Base-by-base conservation (phyloP, 73 alveolate genomes). In the Tetrahymena borealis region DNA sequence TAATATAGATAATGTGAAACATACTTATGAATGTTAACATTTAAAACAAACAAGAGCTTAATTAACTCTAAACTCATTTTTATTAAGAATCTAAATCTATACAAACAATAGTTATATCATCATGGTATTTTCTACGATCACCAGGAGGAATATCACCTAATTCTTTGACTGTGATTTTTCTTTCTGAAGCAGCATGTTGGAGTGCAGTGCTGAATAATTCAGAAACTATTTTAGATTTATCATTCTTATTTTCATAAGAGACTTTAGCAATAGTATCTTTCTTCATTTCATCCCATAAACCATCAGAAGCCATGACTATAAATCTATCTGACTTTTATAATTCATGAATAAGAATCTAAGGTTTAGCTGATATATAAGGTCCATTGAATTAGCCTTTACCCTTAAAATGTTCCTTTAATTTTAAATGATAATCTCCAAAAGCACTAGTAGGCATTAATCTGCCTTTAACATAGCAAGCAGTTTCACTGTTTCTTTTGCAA, bases 391-490 rank as follows among this genome's bases (percentile, higher is more conserved):
- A 42, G 33, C 32, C 38, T 32, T 91, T 94, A 90, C 96, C 97
- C 91, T 97, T 94, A 93, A 97, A 94, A 78, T 96, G 97, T 39
- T 96, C 98, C 18, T 90, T 78, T 35, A 79, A 79, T 95, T 98
- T 98, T 90, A 98, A 94, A 94, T 97, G 94, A 91, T 96, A 97
- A 92, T 98, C 99, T n/a, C 99, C 99, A 78, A 98, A 96, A 39
- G 99, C 91, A 79, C 99, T 92, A 16, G 99, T 98, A 1, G 99
- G 99, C 97, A 96, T 96, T 15, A 98, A 92, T 90, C 97, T 93
- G 5, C 99, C 99, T 94, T 98, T 98, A 31, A 98, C 99, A 93
- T 98, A 98, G 94, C 99, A 98, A 3, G 97, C 97, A 90, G 95
- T 96, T 90, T 90, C 78, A 39, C 90, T 39, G 41, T 93, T 91